Evolutionary conservation across 345 rosid genomes (phyloP), one percentile per base, ranked within the genome.

Genomic region (Eucalyptus victrix): DNA sequence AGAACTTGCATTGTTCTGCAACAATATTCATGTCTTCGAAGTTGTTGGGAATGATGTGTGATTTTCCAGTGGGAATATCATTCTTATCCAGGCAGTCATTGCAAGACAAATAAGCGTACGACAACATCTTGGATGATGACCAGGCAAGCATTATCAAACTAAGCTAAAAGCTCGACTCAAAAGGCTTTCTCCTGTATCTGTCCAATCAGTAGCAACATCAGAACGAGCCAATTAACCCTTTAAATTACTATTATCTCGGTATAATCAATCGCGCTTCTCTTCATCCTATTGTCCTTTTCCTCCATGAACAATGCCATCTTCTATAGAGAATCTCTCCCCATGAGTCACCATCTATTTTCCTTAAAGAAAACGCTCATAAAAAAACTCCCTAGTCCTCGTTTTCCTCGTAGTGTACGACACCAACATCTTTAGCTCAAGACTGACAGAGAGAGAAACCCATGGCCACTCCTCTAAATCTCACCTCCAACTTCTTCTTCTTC

Each of bases 401-500:
- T 37, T 37, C 28, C 15, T 21, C 24, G 28, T 21, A 72, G 5
- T 19, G 83, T 21, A 37, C 26, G 2, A 6, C 24, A 12, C 62
- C 62, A 23, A 24, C 83, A 76, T 21, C 85, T 12, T 21, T 21
- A 40, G 47, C 80, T 62, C 56, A 60, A n/a, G 56, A 13, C 62
- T 44, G 12, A 9, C 28, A 21, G 15, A n/a, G 24, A 8, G 60
- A n/a, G 32, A 28, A 9, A 32, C 45, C 49, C 88, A 90, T 92
- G 94, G 86, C 91, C 62, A 89, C 81, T 44, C 88, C 91, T 40
- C 88, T 88, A 58, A 91, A 87, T 86, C 89, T 47, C 58, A 87
- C 90, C 40, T 83, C 88, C 87, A 91, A 90, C 88, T 32, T 93
- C 88, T 87, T 90, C 93, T 88, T 90, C 90, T 86, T 90, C 89